phyloP scores from a whole-genome alignment of 257 asterid genomes.

The Avicennia marina region DNA sequence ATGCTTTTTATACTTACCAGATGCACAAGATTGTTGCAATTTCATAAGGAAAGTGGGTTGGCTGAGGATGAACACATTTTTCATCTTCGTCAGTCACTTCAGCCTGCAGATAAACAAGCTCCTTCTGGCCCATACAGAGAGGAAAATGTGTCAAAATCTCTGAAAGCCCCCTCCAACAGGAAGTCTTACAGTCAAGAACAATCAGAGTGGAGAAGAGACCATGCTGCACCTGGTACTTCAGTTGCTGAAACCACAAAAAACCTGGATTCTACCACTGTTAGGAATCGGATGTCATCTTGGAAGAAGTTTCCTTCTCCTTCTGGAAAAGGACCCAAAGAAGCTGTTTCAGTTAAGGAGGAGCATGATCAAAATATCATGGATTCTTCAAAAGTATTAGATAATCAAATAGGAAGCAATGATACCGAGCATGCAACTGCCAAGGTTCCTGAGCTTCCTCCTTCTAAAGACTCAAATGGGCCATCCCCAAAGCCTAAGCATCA shows the following conservation, averaged over 20 bases:
- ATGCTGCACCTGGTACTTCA: slow-evolving; percentile 36
- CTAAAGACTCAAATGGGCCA: slow-evolving; percentile 51
- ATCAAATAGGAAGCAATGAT: slow-evolving; percentile 36
- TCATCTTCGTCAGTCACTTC: slow-evolving; percentile 81
- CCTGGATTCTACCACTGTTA: slow-evolving; percentile 45
- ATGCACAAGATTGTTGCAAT: slow-evolving; percentile 92
- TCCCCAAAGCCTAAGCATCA: slow-evolving; percentile 59
- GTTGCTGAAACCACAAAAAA: slow-evolving; percentile 44
- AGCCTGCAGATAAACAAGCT: slow-evolving; percentile 55
- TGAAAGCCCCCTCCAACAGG: slow-evolving; percentile 46
- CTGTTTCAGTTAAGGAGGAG: slow-evolving; percentile 47
- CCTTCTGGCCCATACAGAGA: slow-evolving; percentile 39
- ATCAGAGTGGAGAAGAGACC: slow-evolving; percentile 63
- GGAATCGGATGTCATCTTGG: slow-evolving; percentile 89
- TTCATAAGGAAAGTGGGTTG: slow-evolving; percentile 89
- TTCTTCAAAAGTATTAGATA: slow-evolving; percentile 41
- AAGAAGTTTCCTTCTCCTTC: slow-evolving; percentile 77
- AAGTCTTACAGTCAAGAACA: slow-evolving; percentile 95
- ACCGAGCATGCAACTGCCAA: slow-evolving; percentile 60
- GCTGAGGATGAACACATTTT: slow-evolving; percentile 83
- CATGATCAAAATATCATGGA: slow-evolving; percentile 37
- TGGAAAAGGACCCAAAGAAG: slow-evolving; percentile 67
- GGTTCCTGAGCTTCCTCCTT: slow-evolving; percentile 47
- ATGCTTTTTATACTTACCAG: slow-evolving; percentile 98
- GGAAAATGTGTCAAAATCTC: slow-evolving; percentile 40